Conservation (phyloP, 805 yeast genomes). For the Starmerella stigmatis region DNA sequence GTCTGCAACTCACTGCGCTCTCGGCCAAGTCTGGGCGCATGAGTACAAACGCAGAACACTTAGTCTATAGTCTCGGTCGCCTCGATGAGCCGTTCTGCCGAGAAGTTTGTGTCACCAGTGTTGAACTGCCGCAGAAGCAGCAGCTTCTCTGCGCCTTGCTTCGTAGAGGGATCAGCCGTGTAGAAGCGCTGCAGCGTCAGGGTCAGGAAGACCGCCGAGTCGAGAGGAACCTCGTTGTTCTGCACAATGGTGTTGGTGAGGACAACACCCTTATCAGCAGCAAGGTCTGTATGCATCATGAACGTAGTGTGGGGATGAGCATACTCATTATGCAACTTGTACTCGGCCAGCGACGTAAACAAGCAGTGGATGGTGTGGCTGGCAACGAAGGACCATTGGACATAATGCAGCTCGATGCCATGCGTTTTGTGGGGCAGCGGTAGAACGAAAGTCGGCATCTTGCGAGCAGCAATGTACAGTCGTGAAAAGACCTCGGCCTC, state of each 20-base stretch:
- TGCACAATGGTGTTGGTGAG: constrained; percentile 75
- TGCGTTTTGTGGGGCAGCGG: constrained; percentile 60
- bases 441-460: constrained; percentile 73
- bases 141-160: constrained; percentile 38
- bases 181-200: constrained; percentile 43
- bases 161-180: constrained; percentile 34
- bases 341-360: constrained; percentile 85
- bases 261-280: constrained; percentile 46
- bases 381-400: constrained; percentile 89
- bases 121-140: constrained; percentile 59
- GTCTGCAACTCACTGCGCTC: no score
- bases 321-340: constrained; percentile 76
- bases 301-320: constrained; percentile 93
- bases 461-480: constrained; percentile 54
- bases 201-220: constrained; percentile 63
- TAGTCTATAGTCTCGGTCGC: constrained; percentile 65
- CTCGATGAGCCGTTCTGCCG: constrained; percentile 53
- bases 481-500: constrained; percentile 48
- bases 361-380: constrained; percentile 76
- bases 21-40: no score
- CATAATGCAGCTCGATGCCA: constrained; percentile 68
- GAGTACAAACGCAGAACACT: neutral
- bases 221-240: constrained; percentile 54
- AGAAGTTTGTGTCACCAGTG: constrained; percentile 54
- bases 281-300: constrained; percentile 73